A percentile compares a stretch with the other conserved stretches of the same genome.
Evolutionary conservation across 352 stramenopile genomes (phyloP).

Genomic region (Phytophthora pseudosyringae): DNA sequence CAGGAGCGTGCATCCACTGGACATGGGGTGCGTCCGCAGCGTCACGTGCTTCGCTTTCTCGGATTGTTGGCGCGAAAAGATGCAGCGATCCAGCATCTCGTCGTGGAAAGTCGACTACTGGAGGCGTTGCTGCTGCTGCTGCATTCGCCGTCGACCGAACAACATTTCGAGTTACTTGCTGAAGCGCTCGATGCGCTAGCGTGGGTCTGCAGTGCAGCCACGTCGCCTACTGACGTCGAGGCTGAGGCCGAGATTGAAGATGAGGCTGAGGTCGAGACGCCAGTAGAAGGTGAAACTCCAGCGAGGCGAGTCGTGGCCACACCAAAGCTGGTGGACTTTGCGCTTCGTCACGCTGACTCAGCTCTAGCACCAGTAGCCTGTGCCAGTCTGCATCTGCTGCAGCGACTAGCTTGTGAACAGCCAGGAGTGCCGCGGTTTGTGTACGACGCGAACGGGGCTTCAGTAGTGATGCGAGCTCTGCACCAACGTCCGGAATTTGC

Average conservation of each 20-base stretch:
- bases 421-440: constrained; percentile 49
- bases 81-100: constrained; percentile 47
- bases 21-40: constrained; percentile 25
- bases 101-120: constrained; percentile 61
- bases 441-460: constrained; percentile 34
- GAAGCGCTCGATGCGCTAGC: constrained; percentile 59
- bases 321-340: constrained; percentile 58
- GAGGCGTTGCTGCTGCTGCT: constrained; percentile 53
- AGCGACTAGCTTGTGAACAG: constrained; percentile 50
- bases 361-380: constrained; percentile 35
- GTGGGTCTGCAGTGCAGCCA: constrained; percentile 51
- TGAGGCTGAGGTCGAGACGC: constrained; percentile 18
- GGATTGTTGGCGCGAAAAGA: constrained; percentile 55
- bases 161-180: constrained; percentile 47
- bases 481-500: constrained; percentile 28
- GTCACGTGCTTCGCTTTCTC: constrained; percentile 57
- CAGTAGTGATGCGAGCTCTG: constrained; percentile 59
- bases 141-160: constrained; percentile 47
- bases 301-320: constrained; percentile 51
- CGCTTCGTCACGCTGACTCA: constrained; percentile 50
- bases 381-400: constrained; percentile 62
- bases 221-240: constrained; percentile 22
- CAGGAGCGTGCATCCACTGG: constrained; percentile 27
- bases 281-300: constrained; percentile 28
- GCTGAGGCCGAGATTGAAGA: constrained; percentile 36